Base-by-base conservation (phyloP, 768 basidiomycete genomes). In the Auricularia cornea region DNA sequence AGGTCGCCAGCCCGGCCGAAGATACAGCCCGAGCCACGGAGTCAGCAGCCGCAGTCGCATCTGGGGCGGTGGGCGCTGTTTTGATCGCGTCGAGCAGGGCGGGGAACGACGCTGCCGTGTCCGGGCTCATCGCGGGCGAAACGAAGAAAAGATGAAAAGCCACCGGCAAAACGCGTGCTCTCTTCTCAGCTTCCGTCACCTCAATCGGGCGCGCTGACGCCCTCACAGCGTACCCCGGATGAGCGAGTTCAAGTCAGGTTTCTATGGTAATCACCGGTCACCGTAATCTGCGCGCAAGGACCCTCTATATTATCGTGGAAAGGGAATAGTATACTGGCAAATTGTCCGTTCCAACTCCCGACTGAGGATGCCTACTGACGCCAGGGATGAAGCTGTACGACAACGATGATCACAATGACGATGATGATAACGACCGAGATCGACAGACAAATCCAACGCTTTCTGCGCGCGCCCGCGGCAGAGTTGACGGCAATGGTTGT, bases 1-100 rank as follows among this genome's bases (percentile, higher is more conserved):
- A 76, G 44, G 81, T 79, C 69, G 84, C 81, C 59, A 85, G 77
- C 3, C 89, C 89, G 63, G 75, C 70, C 70, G 85, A 90, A 41
- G 79, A 75, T 44, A 92, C 79, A 70, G 89, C 84, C 40, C 88
- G 83, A 65, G 90, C 90, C 64, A 92, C 79, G 68, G 82, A 84
- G 76, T 92, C 90, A 44, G 88, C 89, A 26, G 91, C 90, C 60
- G 82, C 89, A 75, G 91, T 92, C 40, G 90, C 91, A 79, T 92
- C 91, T 89, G 83, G 84, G 44, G 81, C 85, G 28, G 86, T 86
- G 60, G 86, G 84, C 28, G 86, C 86, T 18, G 78, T 73, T 64
- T 79, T 79, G 60, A 86, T 74, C 40, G 81, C 78, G 38, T 84
- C 81, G 28, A 76, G 62, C 30, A 74, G 68, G 8, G 67, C 66